phyloP scores from a whole-genome alignment of 495 filamentous ascomycete genomes.

The Neurospora intermedia region DNA sequence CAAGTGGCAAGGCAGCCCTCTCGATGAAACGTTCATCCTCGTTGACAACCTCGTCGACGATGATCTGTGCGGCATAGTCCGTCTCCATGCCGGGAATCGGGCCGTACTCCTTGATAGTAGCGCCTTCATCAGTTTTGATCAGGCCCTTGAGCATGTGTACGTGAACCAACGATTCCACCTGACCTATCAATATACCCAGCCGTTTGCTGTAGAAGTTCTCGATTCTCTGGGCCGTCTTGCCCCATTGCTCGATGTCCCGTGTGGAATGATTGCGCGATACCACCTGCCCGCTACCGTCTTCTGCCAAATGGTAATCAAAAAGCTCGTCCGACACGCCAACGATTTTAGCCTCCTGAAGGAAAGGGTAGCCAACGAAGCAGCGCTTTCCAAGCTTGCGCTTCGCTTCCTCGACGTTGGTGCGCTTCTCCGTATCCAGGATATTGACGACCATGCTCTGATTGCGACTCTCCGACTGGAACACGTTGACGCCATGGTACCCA shows the following conservation, averaged over 20 bases:
- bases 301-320: conserved; percentile 66
- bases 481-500: conserved; percentile 82
- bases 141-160: conserved; percentile 89
- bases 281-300: conserved; percentile 49
- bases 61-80: conserved; percentile 79
- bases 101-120: conserved; percentile 87
- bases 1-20: conserved; percentile 69
- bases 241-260: conserved; percentile 72
- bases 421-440: conserved; percentile 59
- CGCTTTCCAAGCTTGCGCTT: conserved; percentile 71
- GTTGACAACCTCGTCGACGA: conserved; percentile 84
- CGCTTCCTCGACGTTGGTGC: conserved; percentile 58
- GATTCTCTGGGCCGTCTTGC: conserved; percentile 71
- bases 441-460: conserved; percentile 96
- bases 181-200: conserved; percentile 76
- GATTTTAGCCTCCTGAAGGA: conserved; percentile 87
- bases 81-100: conserved; percentile 82
- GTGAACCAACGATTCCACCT: conserved; percentile 79
- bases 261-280: conserved; percentile 59
- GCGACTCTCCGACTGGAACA: conserved; percentile 95
- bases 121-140: conserved; percentile 80
- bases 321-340: conserved; percentile 84
- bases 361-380: conserved; percentile 91
- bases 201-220: conserved; percentile 82
- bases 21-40: conserved; percentile 92